phyloP scores from a whole-genome alignment of 257 asterid species.

The Solanum virginianum region DNA sequence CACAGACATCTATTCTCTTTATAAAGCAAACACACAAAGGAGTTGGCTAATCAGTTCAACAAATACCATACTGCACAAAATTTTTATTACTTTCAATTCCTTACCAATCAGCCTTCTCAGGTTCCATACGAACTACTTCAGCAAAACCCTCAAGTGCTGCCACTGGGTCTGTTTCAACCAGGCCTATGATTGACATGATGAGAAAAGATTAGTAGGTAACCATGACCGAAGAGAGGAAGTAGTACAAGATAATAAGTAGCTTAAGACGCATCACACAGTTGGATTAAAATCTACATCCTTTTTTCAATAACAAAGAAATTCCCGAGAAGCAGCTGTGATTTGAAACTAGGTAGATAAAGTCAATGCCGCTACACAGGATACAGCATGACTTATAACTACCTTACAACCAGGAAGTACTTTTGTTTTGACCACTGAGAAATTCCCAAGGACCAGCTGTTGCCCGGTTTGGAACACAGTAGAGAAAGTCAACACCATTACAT shows the following conservation, averaged over 20 bases:
- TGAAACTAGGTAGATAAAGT: neutral
- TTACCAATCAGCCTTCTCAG: slow-evolving; percentile 95
- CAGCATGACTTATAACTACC: neutral
- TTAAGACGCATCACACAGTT: neutral
- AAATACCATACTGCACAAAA: neutral
- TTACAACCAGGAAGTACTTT: neutral
- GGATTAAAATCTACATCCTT: neutral
- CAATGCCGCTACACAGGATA: neutral
- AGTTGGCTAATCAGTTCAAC: neutral
- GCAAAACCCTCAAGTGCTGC: slow-evolving; percentile 92
- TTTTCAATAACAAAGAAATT: neutral
- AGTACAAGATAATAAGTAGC: neutral
- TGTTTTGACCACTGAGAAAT: neutral
- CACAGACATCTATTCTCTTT: neutral
- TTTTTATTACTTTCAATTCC: neutral
- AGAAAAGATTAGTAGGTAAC: neutral
- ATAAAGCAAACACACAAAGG: neutral
- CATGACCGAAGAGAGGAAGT: neutral
- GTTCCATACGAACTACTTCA: slow-evolving; percentile 90
- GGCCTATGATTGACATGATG: slow-evolving; percentile 29
- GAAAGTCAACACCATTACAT: neutral
- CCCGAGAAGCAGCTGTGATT: neutral
- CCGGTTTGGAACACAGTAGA: neutral
- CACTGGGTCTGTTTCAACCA: slow-evolving; percentile 87
- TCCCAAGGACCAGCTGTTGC: neutral